Conservation (phyloP, 306 rosid species). For the Albizia julibrissin region DNA sequence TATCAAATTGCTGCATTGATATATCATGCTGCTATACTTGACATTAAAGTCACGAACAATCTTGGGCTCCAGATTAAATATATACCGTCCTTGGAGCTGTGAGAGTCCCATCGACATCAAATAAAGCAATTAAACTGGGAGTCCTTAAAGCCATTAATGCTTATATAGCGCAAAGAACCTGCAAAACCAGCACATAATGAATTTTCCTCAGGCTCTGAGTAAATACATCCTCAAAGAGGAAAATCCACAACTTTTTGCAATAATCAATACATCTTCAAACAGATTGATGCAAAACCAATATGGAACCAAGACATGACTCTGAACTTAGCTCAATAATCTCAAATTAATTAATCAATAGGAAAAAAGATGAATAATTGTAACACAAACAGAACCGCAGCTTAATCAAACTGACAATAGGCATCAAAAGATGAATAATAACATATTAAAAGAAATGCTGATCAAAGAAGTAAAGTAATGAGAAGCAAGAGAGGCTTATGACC, state of each 20-base stretch:
- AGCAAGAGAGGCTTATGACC: neutral
- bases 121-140: conserved; percentile 85
- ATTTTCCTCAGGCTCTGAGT: neutral
- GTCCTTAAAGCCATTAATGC: conserved; percentile 55
- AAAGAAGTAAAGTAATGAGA: neutral
- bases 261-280: neutral
- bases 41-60: neutral
- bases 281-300: neutral
- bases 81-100: conserved; percentile 93
- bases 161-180: neutral
- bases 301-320: neutral
- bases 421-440: neutral
- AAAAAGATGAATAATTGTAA: neutral
- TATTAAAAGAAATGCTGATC: no score
- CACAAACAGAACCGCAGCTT: neutral
- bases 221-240: neutral
- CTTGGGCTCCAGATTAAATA: conserved; percentile 2
- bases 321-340: neutral
- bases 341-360: neutral
- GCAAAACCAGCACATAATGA: conserved; percentile 4
- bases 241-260: neutral
- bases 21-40: conserved; percentile 13
- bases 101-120: conserved; percentile 97
- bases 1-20: conserved; percentile 8
- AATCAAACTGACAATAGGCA: neutral